Base-by-base conservation (phyloP, 257 asterid genomes). In the Solanum raphanifolium region DNA sequence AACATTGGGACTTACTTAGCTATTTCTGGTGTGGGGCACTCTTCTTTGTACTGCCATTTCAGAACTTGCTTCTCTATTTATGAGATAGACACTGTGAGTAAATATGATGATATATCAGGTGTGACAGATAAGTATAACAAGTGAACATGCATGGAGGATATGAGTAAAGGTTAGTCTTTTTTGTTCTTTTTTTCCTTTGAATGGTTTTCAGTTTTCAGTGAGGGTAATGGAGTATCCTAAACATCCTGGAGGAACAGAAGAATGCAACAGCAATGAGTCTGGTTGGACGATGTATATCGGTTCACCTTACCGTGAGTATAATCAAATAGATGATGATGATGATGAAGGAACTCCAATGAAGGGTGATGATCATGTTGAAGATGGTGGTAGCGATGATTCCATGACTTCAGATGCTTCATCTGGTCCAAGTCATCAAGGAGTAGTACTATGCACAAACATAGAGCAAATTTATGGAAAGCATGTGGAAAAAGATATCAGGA, bases 331-430 rank as follows among this genome's bases (percentile, higher is more conserved):
- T 4, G 87, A 86, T 1, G 92, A 89, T 5, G 90, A 88, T 4
- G 90, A 75, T 55, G 21, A 86, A 15, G 73, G 76, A 85, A 72
- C 23, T 86, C 72, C 88, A 87, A 86, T 92, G 58, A 87, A 60
- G 58, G 89, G 55, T 23, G 58, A 69, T 46, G 29, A 83, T 9
- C 83, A 88, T 4, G 90, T 34, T 60, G 92, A 91, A 81, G 92
- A 92, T 13, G 91, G 85, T 5, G 93, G 92, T 36, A 96, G 98
- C 52, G 98, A 95, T 83, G 98, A 96, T 60, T 95, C 98, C 7
- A 94, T 95, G 99, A 96, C 98, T 78, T 96, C 99, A 13, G 99
- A 95, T 91, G 99, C 99, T 32, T 94, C 98, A 39, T 95, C 98
- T 12, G 98, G 98, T 73, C 98, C 98, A 20, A 93, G 95, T 48